These are phyloP conservation scores for Lichtheimia corymbifera DNA, from an alignment of 371 early-diverging fungal genomes.

Conservation along the genomic window DNA sequence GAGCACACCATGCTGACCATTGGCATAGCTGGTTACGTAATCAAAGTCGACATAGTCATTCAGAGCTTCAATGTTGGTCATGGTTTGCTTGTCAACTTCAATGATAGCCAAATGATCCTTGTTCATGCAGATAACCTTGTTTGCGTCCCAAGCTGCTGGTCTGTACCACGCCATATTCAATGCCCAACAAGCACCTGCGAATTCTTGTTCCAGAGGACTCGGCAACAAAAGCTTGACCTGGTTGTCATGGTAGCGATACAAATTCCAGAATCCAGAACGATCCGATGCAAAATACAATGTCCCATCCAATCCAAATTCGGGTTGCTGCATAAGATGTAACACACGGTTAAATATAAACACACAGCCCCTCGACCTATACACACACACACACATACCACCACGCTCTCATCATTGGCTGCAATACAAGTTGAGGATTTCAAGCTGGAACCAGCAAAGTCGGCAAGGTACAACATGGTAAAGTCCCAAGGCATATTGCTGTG, in stretches of 20 bases:
- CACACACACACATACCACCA: neutral
- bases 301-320: conserved; percentile 58
- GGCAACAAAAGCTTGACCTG: conserved; percentile 43
- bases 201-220: conserved; percentile 56
- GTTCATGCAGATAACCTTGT: conserved; percentile 42
- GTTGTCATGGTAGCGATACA: conserved; percentile 49
- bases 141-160: conserved; percentile 45
- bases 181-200: conserved; percentile 53
- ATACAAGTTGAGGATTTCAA: neutral
- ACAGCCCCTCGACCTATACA: neutral
- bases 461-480: conserved; percentile 60
- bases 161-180: conserved; percentile 37
- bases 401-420: conserved; percentile 3
- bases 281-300: conserved; percentile 69
- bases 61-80: conserved; percentile 37
- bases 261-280: conserved; percentile 73
- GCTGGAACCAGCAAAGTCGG: conserved; percentile 8
- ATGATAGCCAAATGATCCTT: conserved; percentile 48
- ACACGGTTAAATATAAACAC: neutral
- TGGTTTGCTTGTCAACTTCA: conserved; percentile 46
- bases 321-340: conserved; percentile 48
- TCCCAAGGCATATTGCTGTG: conserved; percentile 86
- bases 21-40: conserved; percentile 28
- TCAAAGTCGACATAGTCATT: conserved; percentile 35
- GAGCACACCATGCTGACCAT: conserved; percentile 31